Conservation (phyloP, 2,329 filamentous ascomycete species). For the Trichoderma sp. region DNA sequence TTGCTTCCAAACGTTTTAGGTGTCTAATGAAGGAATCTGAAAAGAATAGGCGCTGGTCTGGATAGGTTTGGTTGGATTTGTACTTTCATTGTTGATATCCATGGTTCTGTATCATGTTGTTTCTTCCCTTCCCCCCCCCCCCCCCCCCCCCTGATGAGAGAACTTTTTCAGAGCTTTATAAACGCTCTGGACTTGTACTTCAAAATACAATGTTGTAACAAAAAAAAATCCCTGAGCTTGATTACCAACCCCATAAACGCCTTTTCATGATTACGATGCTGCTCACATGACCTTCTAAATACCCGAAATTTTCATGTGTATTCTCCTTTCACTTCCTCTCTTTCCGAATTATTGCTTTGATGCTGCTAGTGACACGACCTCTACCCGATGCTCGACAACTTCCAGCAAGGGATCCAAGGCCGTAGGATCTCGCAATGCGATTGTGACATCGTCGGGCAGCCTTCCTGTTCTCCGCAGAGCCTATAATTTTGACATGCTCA, state of each 20-base stretch:
- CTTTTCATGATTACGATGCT: not conserved
- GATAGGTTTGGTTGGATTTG: conserved; percentile 13
- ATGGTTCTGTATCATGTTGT: conserved; percentile 2
- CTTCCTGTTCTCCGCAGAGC: conserved; percentile 52
- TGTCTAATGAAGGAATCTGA: not conserved
- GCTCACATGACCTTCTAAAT: not conserved
- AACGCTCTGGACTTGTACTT: not conserved
- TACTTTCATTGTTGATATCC: conserved; percentile 23
- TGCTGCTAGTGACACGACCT: conserved; percentile 42
- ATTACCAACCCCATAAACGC: not conserved
- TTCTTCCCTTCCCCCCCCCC: not conserved
- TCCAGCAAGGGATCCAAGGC: conserved; percentile 69
- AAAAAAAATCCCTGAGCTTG: not conserved
- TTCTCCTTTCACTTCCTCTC: not conserved
- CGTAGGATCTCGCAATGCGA: conserved; percentile 79
- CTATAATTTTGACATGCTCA: conserved; percentile 36
- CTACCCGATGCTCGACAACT: conserved; percentile 67
- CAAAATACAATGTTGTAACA: not conserved
- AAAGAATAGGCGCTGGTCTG: conserved; percentile 1
- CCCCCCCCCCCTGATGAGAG: not conserved
- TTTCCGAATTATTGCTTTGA: conserved; percentile 1
- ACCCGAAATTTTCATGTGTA: not conserved
- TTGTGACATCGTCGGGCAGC: conserved; percentile 70
- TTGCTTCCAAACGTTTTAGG: not conserved
- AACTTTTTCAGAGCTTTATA: not conserved